A percentile compares a stretch with the other conserved stretches of the same genome.
Evolutionary conservation across 2,329 filamentous ascomycete genomes (phyloP).

Genomic region (Aspergillus tamarii): DNA sequence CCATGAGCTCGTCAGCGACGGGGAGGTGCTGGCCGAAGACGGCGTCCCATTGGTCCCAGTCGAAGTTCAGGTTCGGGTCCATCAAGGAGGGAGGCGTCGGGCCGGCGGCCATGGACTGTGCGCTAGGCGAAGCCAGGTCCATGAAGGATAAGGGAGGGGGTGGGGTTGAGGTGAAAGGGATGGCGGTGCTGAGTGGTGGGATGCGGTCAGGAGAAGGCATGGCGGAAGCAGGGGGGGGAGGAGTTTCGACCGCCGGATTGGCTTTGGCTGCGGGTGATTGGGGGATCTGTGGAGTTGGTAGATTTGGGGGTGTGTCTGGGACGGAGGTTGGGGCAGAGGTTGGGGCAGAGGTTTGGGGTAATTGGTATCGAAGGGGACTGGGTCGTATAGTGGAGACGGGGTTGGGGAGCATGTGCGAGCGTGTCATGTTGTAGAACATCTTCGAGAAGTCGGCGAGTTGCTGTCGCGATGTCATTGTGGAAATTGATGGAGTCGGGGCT

Average conservation of each 20-base stretch:
- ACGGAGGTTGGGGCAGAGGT: conserved; percentile 13
- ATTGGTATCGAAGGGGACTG: conserved; percentile 30
- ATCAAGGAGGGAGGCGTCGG: conserved; percentile 42
- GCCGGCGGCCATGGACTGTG: conserved; percentile 19
- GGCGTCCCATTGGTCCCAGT: conserved; percentile 55
- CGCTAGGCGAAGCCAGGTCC: conserved; percentile 25
- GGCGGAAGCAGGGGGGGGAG: conserved; percentile 13
- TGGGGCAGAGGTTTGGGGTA: conserved; percentile 18
- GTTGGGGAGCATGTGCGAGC: conserved; percentile 33
- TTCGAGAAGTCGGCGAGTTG: conserved; percentile 37
- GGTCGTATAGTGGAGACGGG: conserved; percentile 24
- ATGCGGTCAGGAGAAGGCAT: conserved; percentile 21
- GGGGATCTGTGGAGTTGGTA: conserved; percentile 20
- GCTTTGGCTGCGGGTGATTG: conserved; percentile 14
- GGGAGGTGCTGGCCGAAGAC: conserved; percentile 52
- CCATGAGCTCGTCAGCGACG: conserved; percentile 48
- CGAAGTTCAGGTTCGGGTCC: conserved; percentile 49
- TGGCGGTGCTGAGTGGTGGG: conserved; percentile 13
- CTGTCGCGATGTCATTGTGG: conserved; percentile 16
- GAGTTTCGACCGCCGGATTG: conserved; percentile 8
- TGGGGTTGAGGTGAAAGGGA: conserved; percentile 13
- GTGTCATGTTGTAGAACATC: conserved; percentile 41
- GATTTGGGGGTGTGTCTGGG: conserved; percentile 10
- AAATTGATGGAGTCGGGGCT: conserved; percentile 12
- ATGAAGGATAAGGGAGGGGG: conserved; percentile 24